phyloP scores from a whole-genome alignment of 805 yeast genomes.

The Gaillardinia entomophila region DNA sequence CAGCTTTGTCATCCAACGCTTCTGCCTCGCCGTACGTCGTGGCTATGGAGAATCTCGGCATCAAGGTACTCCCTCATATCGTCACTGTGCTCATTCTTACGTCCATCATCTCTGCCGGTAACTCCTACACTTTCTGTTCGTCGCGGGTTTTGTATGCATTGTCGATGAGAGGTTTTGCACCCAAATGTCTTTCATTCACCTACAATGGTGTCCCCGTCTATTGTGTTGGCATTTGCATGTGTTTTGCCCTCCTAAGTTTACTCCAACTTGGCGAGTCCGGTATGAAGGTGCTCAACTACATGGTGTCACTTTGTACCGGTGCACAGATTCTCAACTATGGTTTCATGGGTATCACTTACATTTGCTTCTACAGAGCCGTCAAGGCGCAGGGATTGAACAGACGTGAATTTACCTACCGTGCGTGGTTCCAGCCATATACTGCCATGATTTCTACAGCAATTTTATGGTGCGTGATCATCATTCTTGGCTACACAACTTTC shows the following conservation, averaged over 20 bases:
- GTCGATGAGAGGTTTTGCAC: conserved; percentile 70
- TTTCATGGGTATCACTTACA: conserved; percentile 9
- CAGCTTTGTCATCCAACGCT: conserved; percentile 45
- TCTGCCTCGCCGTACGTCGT: conserved; percentile 82
- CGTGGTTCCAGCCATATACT: conserved; percentile 43
- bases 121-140: conserved; percentile 72
- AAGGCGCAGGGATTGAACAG: conserved; percentile 37
- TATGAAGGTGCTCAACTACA: conserved; percentile 14
- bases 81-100: conserved; percentile 73
- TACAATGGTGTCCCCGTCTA: conserved; percentile 43
- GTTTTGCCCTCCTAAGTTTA: conserved; percentile 60
- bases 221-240: conserved; percentile 35
- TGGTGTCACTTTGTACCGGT: conserved; percentile 12
- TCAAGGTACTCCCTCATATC: conserved; percentile 63
- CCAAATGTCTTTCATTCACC: conserved; percentile 54
- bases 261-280: conserved; percentile 49
- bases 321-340: conserved; percentile 7
- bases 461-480: conserved; percentile 39
- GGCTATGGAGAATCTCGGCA: conserved; percentile 65
- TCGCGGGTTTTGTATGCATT: conserved; percentile 71
- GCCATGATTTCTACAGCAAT: not conserved
- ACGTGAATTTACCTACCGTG: conserved; percentile 29
- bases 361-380: not conserved
- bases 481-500: conserved; percentile 66
- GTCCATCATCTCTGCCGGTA: conserved; percentile 76